Base-by-base conservation (phyloP, 1,139 yeast genomes). In the Debaryomyces psychrophilus region DNA sequence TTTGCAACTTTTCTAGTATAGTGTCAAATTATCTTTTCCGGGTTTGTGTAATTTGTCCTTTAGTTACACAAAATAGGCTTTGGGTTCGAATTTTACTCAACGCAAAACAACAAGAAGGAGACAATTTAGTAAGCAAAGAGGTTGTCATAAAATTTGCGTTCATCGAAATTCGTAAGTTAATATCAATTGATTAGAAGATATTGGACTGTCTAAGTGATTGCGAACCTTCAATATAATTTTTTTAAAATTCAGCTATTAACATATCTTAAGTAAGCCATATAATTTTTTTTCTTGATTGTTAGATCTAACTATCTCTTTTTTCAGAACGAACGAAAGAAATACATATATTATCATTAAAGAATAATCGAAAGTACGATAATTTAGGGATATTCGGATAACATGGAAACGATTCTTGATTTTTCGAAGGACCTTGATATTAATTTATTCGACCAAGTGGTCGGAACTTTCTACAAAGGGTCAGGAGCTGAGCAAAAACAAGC, bases 391-490 rank as follows among this genome's bases (percentile, higher is more conserved):
- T 26, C 31, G 18, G 38, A 37, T 27, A 45, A 39, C 33, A 92
- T 93, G 99, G 98, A 93, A 56, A 78, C 86, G 44, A 81, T 95
- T 59, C 81, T 93, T 60, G 96, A 92, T 70, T 90, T 92, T 68
- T 81, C 90, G 46, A 80, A 80, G 60, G 97, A 90, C 45, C 75
- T 92, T 55, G 97, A 95, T 70, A 81, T 92, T 58, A 75, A 70
- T 47, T 69, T 88, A 50, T 79, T 93, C 60, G 99, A 93, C 69
- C 83, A 78, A 48, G 86, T 90, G 25, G 99, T 93, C 37, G 87
- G 83, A 49, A 79, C 95, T n/a, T 90, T 93, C 65, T 93, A 86
- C 67, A 80, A 79, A 52, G 95, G 96, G 6, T 77, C 88, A 8
- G 97, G 96, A 25, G 76, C 80, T 14, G 88, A 82, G 56, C 95